Evolutionary conservation across 1,284 basidiomycete species (phyloP).

Genomic region (Microbotryomycetes sp.): DNA sequence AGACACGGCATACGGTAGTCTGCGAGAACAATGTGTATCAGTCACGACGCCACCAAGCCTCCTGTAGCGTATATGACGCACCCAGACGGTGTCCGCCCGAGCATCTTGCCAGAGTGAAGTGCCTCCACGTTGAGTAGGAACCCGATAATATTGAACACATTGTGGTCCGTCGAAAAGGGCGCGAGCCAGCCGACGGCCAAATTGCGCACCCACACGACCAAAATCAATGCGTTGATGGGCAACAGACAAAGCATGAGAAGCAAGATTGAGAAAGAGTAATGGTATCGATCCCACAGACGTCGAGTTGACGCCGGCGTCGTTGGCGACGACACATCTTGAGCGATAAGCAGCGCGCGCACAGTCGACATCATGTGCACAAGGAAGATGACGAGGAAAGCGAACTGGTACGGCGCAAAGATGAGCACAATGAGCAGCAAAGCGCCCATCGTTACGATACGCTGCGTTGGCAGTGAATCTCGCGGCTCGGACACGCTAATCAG

Average conservation of each 20-base stretch:
- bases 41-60: background rate
- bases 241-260: constrained; percentile 75
- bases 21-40: background rate
- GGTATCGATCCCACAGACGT: constrained; percentile 16
- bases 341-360: constrained; percentile 32
- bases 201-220: constrained; percentile 86
- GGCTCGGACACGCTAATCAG: constrained; percentile 3
- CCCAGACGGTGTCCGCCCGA: constrained; percentile 4
- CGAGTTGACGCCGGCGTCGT: constrained; percentile 1
- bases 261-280: constrained; percentile 50
- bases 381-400: constrained; percentile 76
- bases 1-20: constrained; percentile 1
- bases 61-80: background rate
- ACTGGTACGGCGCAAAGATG: constrained; percentile 77
- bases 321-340: background rate
- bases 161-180: constrained; percentile 42
- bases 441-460: constrained; percentile 51
- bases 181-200: constrained; percentile 39
- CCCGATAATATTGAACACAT: constrained; percentile 37
- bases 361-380: constrained; percentile 55
- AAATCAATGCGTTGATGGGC: constrained; percentile 67
- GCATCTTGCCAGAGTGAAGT: constrained; percentile 21
- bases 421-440: constrained; percentile 60
- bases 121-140: constrained; percentile 38
- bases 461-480: constrained; percentile 6